These are phyloP conservation scores for Rhizophagus clarus DNA, from an alignment of 192 early-diverging fungal genomes.

Conservation along the genomic window DNA sequence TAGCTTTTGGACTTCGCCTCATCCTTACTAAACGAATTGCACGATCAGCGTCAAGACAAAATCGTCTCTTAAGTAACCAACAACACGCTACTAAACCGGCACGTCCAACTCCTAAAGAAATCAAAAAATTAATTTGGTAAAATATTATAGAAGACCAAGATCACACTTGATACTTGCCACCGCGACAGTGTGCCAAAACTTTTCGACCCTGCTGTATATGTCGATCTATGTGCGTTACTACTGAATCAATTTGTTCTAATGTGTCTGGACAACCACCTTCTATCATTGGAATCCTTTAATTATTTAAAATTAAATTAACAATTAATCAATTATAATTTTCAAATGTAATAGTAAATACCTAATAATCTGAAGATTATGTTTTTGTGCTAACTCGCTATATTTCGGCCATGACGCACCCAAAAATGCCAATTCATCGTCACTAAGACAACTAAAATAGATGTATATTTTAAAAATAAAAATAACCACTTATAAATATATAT, in stretches of 20 bases:
- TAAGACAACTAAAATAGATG: constrained; percentile 57
- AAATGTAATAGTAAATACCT: constrained; percentile 32
- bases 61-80: constrained; percentile 60
- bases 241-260: constrained; percentile 56
- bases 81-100: constrained; percentile 81
- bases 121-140: constrained; percentile 10
- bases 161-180: constrained; percentile 42
- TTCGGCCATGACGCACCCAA: constrained; percentile 67
- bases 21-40: constrained; percentile 61
- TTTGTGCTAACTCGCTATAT: constrained; percentile 56
- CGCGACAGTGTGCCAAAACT: constrained; percentile 72
- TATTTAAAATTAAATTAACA: neutral
- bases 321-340: neutral
- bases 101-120: constrained; percentile 63
- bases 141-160: neutral
- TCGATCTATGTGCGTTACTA: constrained; percentile 54
- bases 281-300: constrained; percentile 62
- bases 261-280: constrained; percentile 67
- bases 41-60: constrained; percentile 49
- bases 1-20: constrained; percentile 67
- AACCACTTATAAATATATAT: neutral
- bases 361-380: constrained; percentile 59
- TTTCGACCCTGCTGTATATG: constrained; percentile 51
- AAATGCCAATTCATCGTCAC: constrained; percentile 64
- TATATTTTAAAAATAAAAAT: constrained; percentile 11